Percentiles rank a stretch among this genome's conserved stretches.
Evolutionary conservation across 2,329 filamentous ascomycete species (phyloP).

Genomic region (Stachybotrys echinatus): DNA sequence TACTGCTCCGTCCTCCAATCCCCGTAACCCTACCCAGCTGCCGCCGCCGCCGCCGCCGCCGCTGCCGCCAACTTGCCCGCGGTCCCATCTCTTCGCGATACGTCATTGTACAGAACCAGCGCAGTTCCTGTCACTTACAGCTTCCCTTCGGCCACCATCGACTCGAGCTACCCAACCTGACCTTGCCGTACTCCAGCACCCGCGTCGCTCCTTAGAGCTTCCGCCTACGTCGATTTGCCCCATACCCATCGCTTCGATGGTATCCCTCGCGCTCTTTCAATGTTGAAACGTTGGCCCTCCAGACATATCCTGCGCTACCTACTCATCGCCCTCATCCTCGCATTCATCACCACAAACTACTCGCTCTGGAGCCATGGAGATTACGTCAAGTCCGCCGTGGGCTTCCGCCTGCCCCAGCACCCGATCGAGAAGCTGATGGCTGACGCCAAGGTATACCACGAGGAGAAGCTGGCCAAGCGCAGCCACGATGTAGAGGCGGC

Average conservation of each 20-base stretch:
- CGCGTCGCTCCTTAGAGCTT: not conserved
- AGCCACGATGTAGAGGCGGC: slow-evolving; percentile 45
- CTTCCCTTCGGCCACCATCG: no score
- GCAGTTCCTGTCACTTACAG: no score
- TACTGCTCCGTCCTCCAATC: no score
- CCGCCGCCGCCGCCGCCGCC: no score
- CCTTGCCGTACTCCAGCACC: no score
- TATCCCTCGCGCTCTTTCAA: not conserved
- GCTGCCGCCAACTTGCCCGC: no score
- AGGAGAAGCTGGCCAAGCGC: slow-evolving; percentile 33
- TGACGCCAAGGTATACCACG: slow-evolving; percentile 38
- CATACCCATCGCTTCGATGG: not conserved
- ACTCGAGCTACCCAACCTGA: no score
- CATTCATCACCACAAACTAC: slow-evolving; percentile 21
- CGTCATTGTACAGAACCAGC: no score
- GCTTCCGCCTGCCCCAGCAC: slow-evolving; percentile 22
- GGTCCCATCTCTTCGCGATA: no score
- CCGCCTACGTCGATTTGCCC: not conserved
- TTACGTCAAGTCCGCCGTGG: not conserved
- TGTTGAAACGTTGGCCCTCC: slow-evolving; percentile 3
- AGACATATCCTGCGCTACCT: slow-evolving; percentile 8
- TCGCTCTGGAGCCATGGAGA: slow-evolving; percentile 20
- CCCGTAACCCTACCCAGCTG: no score
- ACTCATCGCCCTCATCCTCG: slow-evolving; percentile 14
- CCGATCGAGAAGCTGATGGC: slow-evolving; percentile 47